A percentile compares a stretch with the other conserved stretches of the same genome.
Conservation (phyloP, 805 yeast species). For the Candida xyloterini region DNA sequence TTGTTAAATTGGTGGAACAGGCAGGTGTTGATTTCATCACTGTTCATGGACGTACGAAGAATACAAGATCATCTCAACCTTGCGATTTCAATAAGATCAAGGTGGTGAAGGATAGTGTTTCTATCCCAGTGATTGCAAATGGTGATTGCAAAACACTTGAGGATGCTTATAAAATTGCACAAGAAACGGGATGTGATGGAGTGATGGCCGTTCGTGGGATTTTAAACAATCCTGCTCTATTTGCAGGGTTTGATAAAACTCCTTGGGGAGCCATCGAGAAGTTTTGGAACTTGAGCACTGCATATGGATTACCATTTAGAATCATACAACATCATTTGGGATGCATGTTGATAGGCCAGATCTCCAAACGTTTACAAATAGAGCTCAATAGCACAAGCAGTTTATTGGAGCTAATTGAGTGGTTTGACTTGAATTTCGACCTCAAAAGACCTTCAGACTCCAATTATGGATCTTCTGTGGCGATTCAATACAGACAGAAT, state of each 20-base stretch:
- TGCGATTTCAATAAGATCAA: slow-evolving; percentile 81
- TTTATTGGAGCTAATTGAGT: slow-evolving; percentile 68
- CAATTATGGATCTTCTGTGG: slow-evolving; percentile 56
- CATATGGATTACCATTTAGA: slow-evolving; percentile 82
- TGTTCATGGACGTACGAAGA: slow-evolving; percentile 88
- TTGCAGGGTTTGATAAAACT: slow-evolving; percentile 66
- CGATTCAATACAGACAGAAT: slow-evolving; percentile 32
- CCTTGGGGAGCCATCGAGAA: slow-evolving; percentile 92
- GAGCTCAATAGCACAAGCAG: slow-evolving; percentile 61
- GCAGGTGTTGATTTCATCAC: slow-evolving; percentile 94
- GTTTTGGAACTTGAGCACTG: slow-evolving; percentile 74
- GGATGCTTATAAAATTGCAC: slow-evolving; percentile 63
- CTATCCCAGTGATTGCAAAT: slow-evolving; percentile 88
- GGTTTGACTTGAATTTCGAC: slow-evolving; percentile 71
- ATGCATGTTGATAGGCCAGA: slow-evolving; percentile 70
- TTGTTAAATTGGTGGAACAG: slow-evolving; percentile 70
- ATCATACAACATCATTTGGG: slow-evolving; percentile 83
- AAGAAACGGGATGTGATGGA: slow-evolving; percentile 78
- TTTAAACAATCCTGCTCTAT: slow-evolving; percentile 81
- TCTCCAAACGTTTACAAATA: slow-evolving; percentile 47
- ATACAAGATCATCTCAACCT: slow-evolving; percentile 80
- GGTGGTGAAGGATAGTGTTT: slow-evolving; percentile 51
- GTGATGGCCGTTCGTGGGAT: slow-evolving; percentile 95
- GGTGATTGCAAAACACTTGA: slow-evolving; percentile 82
- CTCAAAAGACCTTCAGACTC: slow-evolving; percentile 64